phyloP scores from a whole-genome alignment of 192 early-diverging fungal species.

The Coemansia sp. region DNA sequence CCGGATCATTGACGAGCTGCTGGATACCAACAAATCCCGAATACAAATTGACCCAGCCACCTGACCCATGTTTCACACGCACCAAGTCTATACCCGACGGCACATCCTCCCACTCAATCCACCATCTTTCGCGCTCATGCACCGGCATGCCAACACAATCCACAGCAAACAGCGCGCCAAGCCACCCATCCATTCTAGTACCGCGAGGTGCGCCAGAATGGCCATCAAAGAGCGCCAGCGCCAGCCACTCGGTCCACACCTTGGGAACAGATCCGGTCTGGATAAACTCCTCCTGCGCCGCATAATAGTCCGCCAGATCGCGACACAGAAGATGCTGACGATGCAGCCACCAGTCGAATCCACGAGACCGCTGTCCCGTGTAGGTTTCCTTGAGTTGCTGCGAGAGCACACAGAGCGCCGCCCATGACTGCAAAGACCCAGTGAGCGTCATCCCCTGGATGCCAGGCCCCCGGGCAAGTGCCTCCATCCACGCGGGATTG shows the following conservation, averaged over 20 bases:
- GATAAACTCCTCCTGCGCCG: constrained; percentile 28
- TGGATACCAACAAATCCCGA: constrained; percentile 50
- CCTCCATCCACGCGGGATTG: constrained; percentile 30
- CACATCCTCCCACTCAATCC: constrained; percentile 31
- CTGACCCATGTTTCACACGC: not conserved
- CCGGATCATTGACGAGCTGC: constrained; percentile 9
- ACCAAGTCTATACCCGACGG: constrained; percentile 46
- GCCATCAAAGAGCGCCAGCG: constrained; percentile 34
- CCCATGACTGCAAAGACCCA: constrained; percentile 38
- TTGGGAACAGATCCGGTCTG: constrained; percentile 2
- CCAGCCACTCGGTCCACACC: constrained; percentile 23
- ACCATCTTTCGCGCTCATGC: constrained; percentile 25
- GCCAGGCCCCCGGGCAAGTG: constrained; percentile 11
- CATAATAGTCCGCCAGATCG: constrained; percentile 45
- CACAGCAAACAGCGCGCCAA: constrained; percentile 32
- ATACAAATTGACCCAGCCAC: constrained; percentile 26
- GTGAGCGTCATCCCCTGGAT: constrained; percentile 19
- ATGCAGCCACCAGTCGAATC: constrained; percentile 47
- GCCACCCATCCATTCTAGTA: constrained; percentile 38
- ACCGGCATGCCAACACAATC: constrained; percentile 15
- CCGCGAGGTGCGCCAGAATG: constrained; percentile 30
- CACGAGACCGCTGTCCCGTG: constrained; percentile 5
- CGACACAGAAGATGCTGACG: constrained; percentile 36
- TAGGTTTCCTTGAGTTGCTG: constrained; percentile 37
- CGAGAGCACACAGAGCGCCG: constrained; percentile 32